These are phyloP conservation scores for Endothia cerciana DNA, from an alignment of 2,329 filamentous ascomycete species.

Conservation along the genomic window DNA sequence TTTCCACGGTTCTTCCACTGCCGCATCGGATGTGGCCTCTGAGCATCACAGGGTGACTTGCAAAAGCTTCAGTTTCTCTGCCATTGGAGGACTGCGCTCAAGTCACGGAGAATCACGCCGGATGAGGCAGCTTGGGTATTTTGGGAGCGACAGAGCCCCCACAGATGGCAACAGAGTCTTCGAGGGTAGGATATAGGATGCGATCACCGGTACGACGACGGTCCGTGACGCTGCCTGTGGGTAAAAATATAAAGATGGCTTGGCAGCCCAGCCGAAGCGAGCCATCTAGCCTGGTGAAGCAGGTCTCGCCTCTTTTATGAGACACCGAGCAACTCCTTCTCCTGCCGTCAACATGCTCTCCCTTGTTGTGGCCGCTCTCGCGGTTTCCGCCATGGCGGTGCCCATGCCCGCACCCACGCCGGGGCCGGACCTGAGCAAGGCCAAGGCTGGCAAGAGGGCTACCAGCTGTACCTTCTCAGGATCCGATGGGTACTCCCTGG, in stretches of 20 bases:
- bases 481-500: constrained; percentile 43
- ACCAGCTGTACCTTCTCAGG: constrained; percentile 58
- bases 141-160: neutral
- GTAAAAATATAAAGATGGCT: constrained; percentile 8
- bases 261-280: neutral
- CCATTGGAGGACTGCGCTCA: constrained; percentile 20
- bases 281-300: neutral
- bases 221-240: neutral
- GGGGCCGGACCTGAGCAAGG: constrained; percentile 16
- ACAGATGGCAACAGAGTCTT: neutral
- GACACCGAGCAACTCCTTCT: neutral
- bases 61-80: constrained; percentile 6
- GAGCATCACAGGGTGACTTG: neutral
- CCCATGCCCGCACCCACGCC: constrained; percentile 23
- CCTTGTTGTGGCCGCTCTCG: constrained; percentile 26
- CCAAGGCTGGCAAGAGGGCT: constrained; percentile 22
- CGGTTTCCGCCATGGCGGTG: constrained; percentile 24
- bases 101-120: constrained; percentile 5
- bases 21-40: neutral
- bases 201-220: neutral
- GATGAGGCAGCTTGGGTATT: constrained; percentile 10
- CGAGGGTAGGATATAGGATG: neutral
- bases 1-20: neutral
- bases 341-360: constrained; percentile 15
- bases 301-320: constrained; percentile 3